phyloP scores from a whole-genome alignment of 2,329 filamentous ascomycete genomes.

The Fusarium sp. region DNA sequence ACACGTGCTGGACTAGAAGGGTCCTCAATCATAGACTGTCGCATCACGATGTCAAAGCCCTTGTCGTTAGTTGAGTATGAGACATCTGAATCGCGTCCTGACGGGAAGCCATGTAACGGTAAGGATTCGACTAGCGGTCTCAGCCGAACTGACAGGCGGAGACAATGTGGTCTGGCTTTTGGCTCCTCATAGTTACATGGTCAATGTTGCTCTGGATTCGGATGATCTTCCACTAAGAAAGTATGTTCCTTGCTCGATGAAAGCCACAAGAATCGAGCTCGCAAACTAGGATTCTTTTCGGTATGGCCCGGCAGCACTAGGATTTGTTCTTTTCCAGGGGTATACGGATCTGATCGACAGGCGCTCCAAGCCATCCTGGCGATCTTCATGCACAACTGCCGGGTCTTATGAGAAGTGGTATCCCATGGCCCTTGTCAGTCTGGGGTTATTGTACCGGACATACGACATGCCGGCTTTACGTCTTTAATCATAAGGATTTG shows the following conservation, averaged over 20 bases:
- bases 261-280: conserved; percentile 20
- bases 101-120: conserved; percentile 8
- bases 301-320: conserved; percentile 3
- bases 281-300: conserved; percentile 28
- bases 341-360: conserved; percentile 3
- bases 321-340: conserved; percentile 6
- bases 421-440: background rate
- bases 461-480: conserved; percentile 12
- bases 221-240: conserved; percentile 28
- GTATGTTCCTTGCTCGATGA: conserved; percentile 10
- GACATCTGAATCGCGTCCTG: conserved; percentile 16
- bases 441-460: background rate
- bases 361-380: conserved; percentile 12
- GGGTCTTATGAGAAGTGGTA: conserved; percentile 5
- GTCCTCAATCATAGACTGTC: conserved; percentile 6
- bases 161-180: conserved; percentile 12
- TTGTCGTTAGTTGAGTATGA: conserved; percentile 7
- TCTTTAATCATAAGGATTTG: too few species aligned
- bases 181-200: conserved; percentile 24
- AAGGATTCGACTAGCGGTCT: conserved; percentile 39
- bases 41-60: conserved; percentile 7
- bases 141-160: conserved; percentile 40
- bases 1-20: conserved; percentile 5
- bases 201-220: conserved; percentile 14
- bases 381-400: conserved; percentile 23